Evolutionary conservation across 768 basidiomycete genomes (phyloP).

Genomic region (Hygrophoropsis aurantiaca): DNA sequence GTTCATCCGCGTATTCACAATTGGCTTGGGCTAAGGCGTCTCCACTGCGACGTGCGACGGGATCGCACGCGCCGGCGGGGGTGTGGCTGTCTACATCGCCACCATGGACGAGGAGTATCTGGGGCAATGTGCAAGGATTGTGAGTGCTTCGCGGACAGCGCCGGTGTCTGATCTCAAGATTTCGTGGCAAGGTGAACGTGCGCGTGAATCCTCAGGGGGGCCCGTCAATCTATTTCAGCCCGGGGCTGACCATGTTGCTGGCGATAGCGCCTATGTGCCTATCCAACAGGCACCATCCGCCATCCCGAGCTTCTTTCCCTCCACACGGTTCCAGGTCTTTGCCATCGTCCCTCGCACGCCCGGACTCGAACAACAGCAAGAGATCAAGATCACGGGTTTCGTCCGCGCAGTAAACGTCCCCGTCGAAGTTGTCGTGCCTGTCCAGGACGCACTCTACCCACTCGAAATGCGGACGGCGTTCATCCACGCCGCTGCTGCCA

Average conservation of each 20-base stretch:
- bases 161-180: background rate
- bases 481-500: slow-evolving; percentile 2
- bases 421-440: too few species aligned
- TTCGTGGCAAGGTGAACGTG: too few species aligned
- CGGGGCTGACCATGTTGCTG: background rate
- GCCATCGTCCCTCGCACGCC: background rate
- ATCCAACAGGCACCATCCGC: slow-evolving; percentile 4
- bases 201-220: too few species aligned
- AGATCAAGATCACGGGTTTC: too few species aligned
- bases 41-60: slow-evolving; percentile 1
- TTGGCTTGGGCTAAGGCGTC: background rate
- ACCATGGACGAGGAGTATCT: slow-evolving; percentile 1
- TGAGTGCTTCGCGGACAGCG: slow-evolving; percentile 5
- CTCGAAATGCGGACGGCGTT: background rate
- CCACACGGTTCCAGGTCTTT: slow-evolving; percentile 1
- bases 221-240: background rate
- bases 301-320: slow-evolving; percentile 1
- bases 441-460: background rate
- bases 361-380: too few species aligned
- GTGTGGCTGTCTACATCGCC: background rate
- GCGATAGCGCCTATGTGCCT: background rate
- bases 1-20: slow-evolving; percentile 1
- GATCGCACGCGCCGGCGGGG: background rate
- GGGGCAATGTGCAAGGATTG: slow-evolving; percentile 5
- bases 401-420: background rate